A percentile compares a stretch with the other conserved stretches of the same genome.
Conservation (phyloP, 371 early-diverging fungal genomes). For the Amoeboaphelidium protococcarum region DNA sequence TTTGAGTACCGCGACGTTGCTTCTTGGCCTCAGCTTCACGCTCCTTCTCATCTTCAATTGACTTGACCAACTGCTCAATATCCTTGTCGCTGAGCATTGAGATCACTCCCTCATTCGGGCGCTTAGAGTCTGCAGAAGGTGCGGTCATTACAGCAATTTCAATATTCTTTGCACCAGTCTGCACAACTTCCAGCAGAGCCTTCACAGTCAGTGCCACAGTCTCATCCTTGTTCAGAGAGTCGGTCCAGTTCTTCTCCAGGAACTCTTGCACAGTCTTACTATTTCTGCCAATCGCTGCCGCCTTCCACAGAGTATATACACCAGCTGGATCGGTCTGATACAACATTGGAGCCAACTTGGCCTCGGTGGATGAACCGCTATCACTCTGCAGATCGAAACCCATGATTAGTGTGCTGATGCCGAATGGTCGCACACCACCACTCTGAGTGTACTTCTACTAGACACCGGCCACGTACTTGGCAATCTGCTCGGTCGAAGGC, state of each 20-base stretch:
- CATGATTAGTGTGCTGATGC: conserved; percentile 87
- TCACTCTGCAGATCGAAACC: too few relatives aligned
- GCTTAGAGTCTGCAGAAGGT: background rate
- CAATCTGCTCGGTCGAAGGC: conserved; percentile 91
- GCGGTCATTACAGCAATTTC: conserved; percentile 75
- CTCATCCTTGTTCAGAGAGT: conserved; percentile 45
- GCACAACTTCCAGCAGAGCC: conserved; percentile 83
- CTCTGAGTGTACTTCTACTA: conserved; percentile 95
- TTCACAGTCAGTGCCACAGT: conserved; percentile 71
- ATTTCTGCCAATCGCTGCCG: conserved; percentile 84
- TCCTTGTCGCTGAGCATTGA: conserved; percentile 50
- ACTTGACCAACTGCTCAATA: conserved; percentile 50
- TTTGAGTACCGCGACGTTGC: too few relatives aligned
- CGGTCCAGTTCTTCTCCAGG: conserved; percentile 84
- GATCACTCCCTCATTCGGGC: too few relatives aligned
- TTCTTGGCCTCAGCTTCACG: conserved; percentile 58
- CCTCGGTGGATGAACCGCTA: conserved; percentile 28
- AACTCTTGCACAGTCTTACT: conserved; percentile 90
- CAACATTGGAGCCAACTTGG: conserved; percentile 45
- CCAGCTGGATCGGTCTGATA: conserved; percentile 99
- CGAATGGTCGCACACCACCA: conserved; percentile 97
- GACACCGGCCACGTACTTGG: conserved; percentile 83
- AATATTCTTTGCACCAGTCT: conserved; percentile 94
- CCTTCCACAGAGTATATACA: conserved; percentile 95
- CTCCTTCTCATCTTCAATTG: conserved; percentile 78